Conservation (phyloP, 2,329 filamentous ascomycete species). For the Purpureocillium takamizusanense region DNA sequence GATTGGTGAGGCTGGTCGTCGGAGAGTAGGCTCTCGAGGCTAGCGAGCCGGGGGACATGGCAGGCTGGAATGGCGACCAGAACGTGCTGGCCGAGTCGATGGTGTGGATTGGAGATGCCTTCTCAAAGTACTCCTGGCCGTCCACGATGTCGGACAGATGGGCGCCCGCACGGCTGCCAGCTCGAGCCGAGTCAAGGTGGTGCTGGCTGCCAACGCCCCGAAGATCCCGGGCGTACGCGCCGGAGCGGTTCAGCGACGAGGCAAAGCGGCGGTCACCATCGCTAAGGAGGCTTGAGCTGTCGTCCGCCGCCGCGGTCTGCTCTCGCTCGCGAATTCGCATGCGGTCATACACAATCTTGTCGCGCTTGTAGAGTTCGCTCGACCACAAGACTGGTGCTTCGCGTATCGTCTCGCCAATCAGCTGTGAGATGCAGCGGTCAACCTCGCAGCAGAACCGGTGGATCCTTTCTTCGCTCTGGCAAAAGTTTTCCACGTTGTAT, state of each 20-base stretch:
- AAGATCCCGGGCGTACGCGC: constrained; percentile 46
- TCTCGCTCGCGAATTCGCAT: constrained; percentile 34
- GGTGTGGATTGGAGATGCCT: constrained; percentile 58
- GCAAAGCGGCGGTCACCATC: constrained; percentile 43
- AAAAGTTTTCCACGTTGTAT: constrained; percentile 83
- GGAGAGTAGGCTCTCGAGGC: constrained; percentile 52
- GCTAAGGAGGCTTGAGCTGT: constrained; percentile 43
- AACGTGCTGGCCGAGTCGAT: constrained; percentile 73
- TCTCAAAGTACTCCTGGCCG: constrained; percentile 61
- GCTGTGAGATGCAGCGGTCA: constrained; percentile 73
- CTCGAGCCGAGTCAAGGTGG: constrained; percentile 58
- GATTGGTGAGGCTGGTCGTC: constrained; percentile 50
- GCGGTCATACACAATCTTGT: constrained; percentile 54
- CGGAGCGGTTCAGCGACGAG: constrained; percentile 33
- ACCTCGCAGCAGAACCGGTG: constrained; percentile 90
- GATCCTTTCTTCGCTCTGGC: constrained; percentile 87
- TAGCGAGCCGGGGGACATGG: constrained; percentile 54
- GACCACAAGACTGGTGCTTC: constrained; percentile 88
- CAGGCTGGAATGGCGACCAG: constrained; percentile 78
- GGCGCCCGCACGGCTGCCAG: constrained; percentile 46
- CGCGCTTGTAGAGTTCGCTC: constrained; percentile 76
- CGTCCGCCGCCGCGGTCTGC: constrained; percentile 36
- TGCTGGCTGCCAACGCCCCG: constrained; percentile 59
- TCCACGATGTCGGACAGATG: constrained; percentile 58
- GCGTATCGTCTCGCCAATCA: constrained; percentile 75